A percentile compares a stretch with the other conserved stretches of the same genome.
phyloP scores from a whole-genome alignment of 768 basidiomycete species.

The Tulasnella sp. region DNA sequence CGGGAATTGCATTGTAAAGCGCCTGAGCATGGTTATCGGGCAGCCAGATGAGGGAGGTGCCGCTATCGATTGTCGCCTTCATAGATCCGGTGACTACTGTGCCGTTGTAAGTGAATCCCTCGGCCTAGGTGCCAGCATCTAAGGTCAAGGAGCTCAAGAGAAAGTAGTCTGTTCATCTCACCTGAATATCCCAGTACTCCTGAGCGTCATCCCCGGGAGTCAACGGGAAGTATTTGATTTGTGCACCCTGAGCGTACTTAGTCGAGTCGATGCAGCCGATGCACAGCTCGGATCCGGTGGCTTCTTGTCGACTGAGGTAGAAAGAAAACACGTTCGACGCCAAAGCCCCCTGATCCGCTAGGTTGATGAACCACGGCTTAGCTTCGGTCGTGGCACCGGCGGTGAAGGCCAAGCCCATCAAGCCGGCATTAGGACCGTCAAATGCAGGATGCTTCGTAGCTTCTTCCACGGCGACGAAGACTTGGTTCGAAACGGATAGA shows the following conservation, averaged over 20 bases:
- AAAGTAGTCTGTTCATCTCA: background rate
- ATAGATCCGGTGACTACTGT: background rate
- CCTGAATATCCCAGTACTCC: background rate
- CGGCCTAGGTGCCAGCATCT: background rate
- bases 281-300: background rate
- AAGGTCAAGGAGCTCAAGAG: background rate
- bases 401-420: background rate
- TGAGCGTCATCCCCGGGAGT: background rate
- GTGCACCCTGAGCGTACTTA: background rate
- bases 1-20: background rate
- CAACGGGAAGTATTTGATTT: background rate
- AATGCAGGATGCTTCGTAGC: background rate
- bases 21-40: background rate
- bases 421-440: background rate
- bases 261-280: background rate
- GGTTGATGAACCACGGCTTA: background rate
- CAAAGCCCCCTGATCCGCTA: background rate
- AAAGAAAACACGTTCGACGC: background rate
- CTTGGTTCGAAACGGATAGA: background rate
- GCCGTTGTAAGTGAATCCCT: background rate
- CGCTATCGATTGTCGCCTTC: background rate
- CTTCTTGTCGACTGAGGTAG: background rate
- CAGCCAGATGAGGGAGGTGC: background rate
- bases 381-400: background rate
- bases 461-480: background rate